Base-by-base conservation (phyloP, 345 rosid genomes). In the Bretschneidera sinensis region DNA sequence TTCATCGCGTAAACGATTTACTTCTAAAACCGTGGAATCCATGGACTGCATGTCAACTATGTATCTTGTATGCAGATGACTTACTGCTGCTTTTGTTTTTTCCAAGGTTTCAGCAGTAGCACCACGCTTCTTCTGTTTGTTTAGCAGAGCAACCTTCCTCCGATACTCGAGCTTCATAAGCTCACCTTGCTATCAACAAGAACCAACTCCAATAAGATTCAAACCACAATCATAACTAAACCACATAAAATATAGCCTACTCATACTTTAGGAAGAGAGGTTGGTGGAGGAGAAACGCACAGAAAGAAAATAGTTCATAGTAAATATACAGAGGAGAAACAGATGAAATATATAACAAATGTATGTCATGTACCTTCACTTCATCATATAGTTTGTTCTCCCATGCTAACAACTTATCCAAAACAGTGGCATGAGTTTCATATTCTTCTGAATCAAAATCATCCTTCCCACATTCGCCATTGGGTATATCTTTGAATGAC, bases 11-110 rank as follows among this genome's bases (percentile, higher is more conserved):
- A 94, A 75, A 43, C 78, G 88, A 71, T 88, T 85, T 51, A 94
- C 91, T 85, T 94, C 99, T 2, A 84, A 80, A 55, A 84, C 95
- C 1, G 97, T 88, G 5, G 97, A 94, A 71, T 94, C 97, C 92
- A 94, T 83, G 17, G 99, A 90, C 55, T 94, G 99, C 99, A 94
- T 90, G 71, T 94, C 99, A 61, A 94, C 99, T 15, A 94, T 82
- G 66, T 90, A 94, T 75, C 87, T 84, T 0, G 97, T 90, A 59
- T 90, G 97, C 61, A 94, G 72, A 77, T 94, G 97, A 62, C 89
- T 82, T 39, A 90, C 99, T 0, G 92, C 95, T 15, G 96, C 97
- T 70, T 90, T 94, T 50, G 92, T 85, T 81, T 86, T 90, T 74
- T 94, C 97, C 70, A 90, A 66, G n/a, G 97, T 80, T 65, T 90